phyloP scores from a whole-genome alignment of 2,329 filamentous ascomycete species.

The Aspergillus terreus region DNA sequence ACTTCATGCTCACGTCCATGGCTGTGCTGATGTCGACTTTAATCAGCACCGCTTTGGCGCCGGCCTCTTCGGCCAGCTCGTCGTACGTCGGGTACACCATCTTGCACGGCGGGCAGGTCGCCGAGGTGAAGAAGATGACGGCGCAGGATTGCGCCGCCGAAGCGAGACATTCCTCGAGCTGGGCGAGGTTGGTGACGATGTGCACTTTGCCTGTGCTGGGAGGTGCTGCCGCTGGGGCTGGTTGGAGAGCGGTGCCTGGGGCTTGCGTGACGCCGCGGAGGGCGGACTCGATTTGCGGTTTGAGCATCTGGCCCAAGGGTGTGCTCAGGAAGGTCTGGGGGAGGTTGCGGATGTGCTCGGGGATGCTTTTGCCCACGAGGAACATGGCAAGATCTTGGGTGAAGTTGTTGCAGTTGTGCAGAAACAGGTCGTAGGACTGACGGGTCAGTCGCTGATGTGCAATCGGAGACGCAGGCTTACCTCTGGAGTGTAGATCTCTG shows the following conservation, averaged over 20 bases:
- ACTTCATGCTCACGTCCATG: slow-evolving; percentile 61
- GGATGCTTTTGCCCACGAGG: slow-evolving; percentile 81
- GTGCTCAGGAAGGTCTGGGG: slow-evolving; percentile 81
- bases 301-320: slow-evolving; percentile 82
- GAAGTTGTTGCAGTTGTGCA: slow-evolving; percentile 98
- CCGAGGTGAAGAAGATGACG: slow-evolving; percentile 87
- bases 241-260: slow-evolving; percentile 33
- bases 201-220: slow-evolving; percentile 52
- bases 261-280: slow-evolving; percentile 62
- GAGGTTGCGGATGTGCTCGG: slow-evolving; percentile 78
- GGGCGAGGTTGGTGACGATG: slow-evolving; percentile 55
- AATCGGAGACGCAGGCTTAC: slow-evolving; percentile 36
- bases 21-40: slow-evolving; percentile 75
- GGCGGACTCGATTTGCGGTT: slow-evolving; percentile 67
- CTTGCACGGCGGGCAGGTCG: slow-evolving; percentile 82
- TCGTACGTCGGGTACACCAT: slow-evolving; percentile 78
- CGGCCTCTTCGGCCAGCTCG: slow-evolving; percentile 70
- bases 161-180: slow-evolving; percentile 59
- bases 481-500: slow-evolving; percentile 76
- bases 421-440: slow-evolving; percentile 80
- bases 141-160: slow-evolving; percentile 65
- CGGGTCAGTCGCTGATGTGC: slow-evolving; percentile 6
- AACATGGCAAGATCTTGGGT: slow-evolving; percentile 90
- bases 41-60: slow-evolving; percentile 66
- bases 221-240: slow-evolving; percentile 13